Evolutionary conservation across 257 asterid species (phyloP).

Genomic region (Verbena officinalis): DNA sequence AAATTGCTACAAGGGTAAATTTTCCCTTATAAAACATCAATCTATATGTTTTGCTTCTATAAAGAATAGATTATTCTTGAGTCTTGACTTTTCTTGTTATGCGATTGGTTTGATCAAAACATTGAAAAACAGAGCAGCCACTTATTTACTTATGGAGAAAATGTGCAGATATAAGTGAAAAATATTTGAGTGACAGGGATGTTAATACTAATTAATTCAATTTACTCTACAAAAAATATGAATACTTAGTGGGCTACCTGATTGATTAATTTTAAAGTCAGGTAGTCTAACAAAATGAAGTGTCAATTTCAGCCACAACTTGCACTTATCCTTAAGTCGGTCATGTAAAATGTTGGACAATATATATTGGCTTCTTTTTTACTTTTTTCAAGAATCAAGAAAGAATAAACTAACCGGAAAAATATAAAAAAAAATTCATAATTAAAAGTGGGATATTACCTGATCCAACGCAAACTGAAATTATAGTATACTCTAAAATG

Average conservation of each 20-base stretch:
- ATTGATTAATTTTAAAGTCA: neutral
- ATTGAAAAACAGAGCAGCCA: neutral
- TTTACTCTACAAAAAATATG: neutral
- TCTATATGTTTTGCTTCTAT: too few species aligned
- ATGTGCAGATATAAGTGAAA: neutral
- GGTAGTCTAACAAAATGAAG: neutral
- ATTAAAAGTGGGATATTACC: too few species aligned
- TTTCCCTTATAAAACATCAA: too few species aligned
- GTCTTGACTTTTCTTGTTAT: neutral
- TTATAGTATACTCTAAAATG: too few species aligned
- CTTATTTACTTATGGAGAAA: neutral
- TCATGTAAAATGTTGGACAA: neutral
- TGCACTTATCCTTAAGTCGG: constrained; percentile 4
- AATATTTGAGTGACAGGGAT: constrained; percentile 11
- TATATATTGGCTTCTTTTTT: too few species aligned
- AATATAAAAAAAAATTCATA: too few species aligned
- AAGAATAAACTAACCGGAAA: too few species aligned
- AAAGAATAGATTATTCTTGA: neutral
- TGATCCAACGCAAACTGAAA: too few species aligned
- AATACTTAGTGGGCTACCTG: neutral
- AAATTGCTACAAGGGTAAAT: too few species aligned
- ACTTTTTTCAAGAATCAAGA: too few species aligned
- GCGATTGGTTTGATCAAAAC: neutral
- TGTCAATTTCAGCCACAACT: constrained; percentile 15
- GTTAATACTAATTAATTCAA: neutral